Evolutionary conservation across 2,329 filamentous ascomycete genomes (phyloP).

Genomic region (Diaporthe longicolla): DNA sequence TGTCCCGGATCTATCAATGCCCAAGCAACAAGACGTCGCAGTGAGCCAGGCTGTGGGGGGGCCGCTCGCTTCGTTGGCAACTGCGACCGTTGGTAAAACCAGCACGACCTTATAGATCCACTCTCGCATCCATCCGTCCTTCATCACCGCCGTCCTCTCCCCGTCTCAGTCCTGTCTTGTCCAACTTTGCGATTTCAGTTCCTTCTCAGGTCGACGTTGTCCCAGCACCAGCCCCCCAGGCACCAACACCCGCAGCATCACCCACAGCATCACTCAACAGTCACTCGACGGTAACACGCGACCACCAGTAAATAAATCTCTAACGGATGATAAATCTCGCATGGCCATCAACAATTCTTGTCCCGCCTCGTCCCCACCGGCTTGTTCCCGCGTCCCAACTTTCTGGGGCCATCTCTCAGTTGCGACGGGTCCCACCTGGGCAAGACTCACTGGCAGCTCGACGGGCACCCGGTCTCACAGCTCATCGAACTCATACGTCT

Average conservation of each 20-base stretch:
- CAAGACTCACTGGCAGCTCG: background rate
- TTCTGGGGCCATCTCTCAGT: background rate
- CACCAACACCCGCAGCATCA: background rate
- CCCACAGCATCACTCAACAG: background rate
- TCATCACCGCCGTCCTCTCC: background rate
- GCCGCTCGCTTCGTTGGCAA: background rate
- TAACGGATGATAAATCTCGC: background rate
- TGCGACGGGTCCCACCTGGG: background rate
- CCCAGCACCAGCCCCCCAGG: background rate
- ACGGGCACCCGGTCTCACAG: background rate
- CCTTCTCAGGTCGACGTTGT: background rate
- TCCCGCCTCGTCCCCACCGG: background rate
- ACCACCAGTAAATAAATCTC: background rate
- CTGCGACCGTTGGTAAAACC: constrained; percentile 20
- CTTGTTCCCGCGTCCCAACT: background rate
- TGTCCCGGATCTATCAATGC: background rate
- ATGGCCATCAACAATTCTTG: background rate
- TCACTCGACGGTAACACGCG: background rate
- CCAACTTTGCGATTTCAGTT: background rate
- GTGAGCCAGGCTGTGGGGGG: background rate
- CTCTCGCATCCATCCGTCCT: constrained; percentile 7
- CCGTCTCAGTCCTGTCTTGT: background rate
- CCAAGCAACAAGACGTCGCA: background rate
- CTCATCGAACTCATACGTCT: background rate
- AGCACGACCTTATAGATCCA: constrained; percentile 26